Base-by-base conservation (phyloP, 1,139 yeast genomes). In the Nematodospora anomalae region DNA sequence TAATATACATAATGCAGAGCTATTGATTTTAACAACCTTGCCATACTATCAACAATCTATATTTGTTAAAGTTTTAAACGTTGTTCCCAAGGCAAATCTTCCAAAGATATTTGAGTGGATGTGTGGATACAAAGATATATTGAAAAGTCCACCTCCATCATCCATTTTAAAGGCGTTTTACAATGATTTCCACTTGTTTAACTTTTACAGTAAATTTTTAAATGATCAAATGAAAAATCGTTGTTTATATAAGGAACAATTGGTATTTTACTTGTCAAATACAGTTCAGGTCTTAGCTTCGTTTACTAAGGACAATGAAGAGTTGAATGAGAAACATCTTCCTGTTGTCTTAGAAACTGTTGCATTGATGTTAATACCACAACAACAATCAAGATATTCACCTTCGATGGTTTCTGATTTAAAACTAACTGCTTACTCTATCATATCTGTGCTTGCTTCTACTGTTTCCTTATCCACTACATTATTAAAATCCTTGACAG, bases 61-160 rank as follows among this genome's bases (percentile, higher is more conserved):
- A 3, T 92, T 92, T 59, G 73, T 80, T 36, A 79, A 92, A 50
- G 67, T 90, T 31, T 64, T 92, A 45, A 83, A 86, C 47, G 80
- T 83, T 21, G 71, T 89, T 30, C 81, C 82, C 4, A 67, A 65
- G 44, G 50, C 76, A 18, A 76, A 81, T 32, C 62, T 83, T 47
- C 97, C 97, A 10, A 78, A 80, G 27, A 66, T 87, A 28, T 90
- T 92, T 60, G 71, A 76, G 26, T 88, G 95, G 66, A 66, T 90
- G 16, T 52, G 67, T 9, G 80, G 80, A 25, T 80, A 83, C 57
- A 87, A 88, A 55, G 85, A 83, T 49, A 58, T 72, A 28, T 73
- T 76, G 45, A 76, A 73, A 42, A 60, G 61, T 22, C 96, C 96
- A 12, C 78, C 96, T 1, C 73, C 77, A 35, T 65, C 78, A 38